Evolutionary conservation across 805 yeast genomes (phyloP).

Genomic region (Schizosaccharomyces cryophilus): DNA sequence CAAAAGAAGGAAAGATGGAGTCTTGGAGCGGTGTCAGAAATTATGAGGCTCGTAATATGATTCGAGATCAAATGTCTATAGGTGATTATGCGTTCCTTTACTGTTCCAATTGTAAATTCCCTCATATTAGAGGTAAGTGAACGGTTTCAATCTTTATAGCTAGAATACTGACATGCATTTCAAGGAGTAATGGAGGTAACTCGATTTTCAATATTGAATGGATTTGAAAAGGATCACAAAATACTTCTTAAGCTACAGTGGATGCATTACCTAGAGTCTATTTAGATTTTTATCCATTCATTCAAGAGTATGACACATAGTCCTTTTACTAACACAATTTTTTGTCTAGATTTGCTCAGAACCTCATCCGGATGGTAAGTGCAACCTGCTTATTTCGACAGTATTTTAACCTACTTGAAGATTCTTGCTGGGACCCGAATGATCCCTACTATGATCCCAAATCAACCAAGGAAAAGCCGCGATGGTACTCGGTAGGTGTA

Average conservation of each 20-base stretch:
- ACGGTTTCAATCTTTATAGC: neutral
- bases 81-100: conserved; percentile 28
- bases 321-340: neutral
- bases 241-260: no score
- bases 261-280: no score
- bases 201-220: no score
- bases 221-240: no score
- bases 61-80: conserved; percentile 20
- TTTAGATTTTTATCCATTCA: no score
- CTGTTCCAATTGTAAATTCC: conserved; percentile 29
- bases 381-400: neutral
- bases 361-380: neutral
- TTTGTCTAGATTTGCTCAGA: neutral
- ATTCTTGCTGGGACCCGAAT: conserved; percentile 18
- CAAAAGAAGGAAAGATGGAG: conserved; percentile 11
- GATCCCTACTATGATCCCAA: conserved; percentile 27
- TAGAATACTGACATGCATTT: no score
- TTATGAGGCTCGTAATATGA: conserved; percentile 29
- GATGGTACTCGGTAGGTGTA: conserved; percentile 36
- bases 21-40: conserved; percentile 41
- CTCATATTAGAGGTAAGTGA: conserved; percentile 22
- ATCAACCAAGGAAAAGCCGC: conserved; percentile 19
- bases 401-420: neutral
- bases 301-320: neutral
- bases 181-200: no score